Evolutionary conservation across 305 asterid genomes (phyloP).

Genomic region (Solanum chacoense): DNA sequence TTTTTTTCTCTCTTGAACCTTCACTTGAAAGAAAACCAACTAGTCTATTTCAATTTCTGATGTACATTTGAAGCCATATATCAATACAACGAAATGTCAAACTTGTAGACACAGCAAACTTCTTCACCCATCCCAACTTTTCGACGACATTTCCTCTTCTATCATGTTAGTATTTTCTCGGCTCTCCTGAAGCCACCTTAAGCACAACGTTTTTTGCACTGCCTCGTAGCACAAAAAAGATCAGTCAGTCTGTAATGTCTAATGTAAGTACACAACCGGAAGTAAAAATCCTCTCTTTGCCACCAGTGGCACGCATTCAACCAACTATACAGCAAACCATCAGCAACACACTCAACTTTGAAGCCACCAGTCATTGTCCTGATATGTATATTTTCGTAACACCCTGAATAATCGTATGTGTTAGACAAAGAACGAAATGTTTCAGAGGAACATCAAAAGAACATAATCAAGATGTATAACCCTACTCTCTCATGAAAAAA

Average conservation of each 20-base stretch:
- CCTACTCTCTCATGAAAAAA: neutral
- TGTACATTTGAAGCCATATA: neutral
- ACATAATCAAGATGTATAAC: neutral
- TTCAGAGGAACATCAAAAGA: neutral
- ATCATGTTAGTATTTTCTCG: neutral
- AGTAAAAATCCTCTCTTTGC: neutral
- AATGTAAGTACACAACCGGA: neutral
- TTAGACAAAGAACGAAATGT: neutral
- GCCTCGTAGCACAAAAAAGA: neutral
- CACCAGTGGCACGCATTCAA: neutral
- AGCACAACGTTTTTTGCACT: neutral
- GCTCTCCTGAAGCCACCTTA: neutral
- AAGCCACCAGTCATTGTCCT: neutral
- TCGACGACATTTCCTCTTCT: neutral
- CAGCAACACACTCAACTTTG: neutral
- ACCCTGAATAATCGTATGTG: neutral
- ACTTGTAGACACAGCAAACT: neutral
- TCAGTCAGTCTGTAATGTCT: neutral
- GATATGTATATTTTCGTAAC: neutral
- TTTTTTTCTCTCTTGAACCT: neutral
- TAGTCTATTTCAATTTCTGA: neutral
- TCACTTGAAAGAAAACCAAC: neutral
- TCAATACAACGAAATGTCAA: neutral
- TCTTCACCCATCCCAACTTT: neutral
- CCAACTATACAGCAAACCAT: conserved; percentile 1